These are phyloP conservation scores for Leptographium radiaticola DNA, from an alignment of 2,329 filamentous ascomycete species.

Conservation along the genomic window DNA sequence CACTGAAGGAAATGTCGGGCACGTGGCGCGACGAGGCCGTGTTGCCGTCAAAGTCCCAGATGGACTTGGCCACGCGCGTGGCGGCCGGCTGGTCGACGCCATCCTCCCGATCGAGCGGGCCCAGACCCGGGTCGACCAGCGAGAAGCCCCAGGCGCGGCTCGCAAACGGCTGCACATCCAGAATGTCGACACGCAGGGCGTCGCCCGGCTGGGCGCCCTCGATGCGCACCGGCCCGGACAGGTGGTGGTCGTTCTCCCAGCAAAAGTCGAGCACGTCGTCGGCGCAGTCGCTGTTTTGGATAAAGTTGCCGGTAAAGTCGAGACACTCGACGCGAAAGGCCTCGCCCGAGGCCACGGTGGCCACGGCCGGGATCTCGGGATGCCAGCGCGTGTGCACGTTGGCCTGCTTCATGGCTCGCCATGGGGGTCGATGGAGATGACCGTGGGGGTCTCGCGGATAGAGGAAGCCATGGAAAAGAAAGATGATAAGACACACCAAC, in stretches of 20 bases:
- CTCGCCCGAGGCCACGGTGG: background rate
- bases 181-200: slow-evolving; percentile 36
- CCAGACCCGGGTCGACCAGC: slow-evolving; percentile 35
- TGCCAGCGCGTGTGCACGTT: background rate
- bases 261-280: background rate
- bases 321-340: background rate
- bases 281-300: background rate
- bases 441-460: background rate
- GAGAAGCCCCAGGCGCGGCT: slow-evolving; percentile 36
- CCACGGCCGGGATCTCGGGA: background rate
- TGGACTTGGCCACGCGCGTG: slow-evolving; percentile 26
- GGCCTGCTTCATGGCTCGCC: background rate
- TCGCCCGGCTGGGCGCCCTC: slow-evolving; percentile 36
- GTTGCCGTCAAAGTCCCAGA: slow-evolving; percentile 28
- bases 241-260: background rate
- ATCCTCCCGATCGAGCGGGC: slow-evolving; percentile 21
- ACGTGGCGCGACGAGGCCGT: slow-evolving; percentile 20
- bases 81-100: slow-evolving; percentile 28
- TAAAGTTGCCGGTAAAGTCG: background rate
- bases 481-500: too few relatives aligned
- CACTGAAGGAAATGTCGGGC: slow-evolving; percentile 31
- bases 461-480: background rate
- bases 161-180: slow-evolving; percentile 24
- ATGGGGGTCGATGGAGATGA: background rate
- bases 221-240: slow-evolving; percentile 31